Base-by-base conservation (phyloP, 2,329 filamentous ascomycete species). In the Arthrobotrys musiformis region DNA sequence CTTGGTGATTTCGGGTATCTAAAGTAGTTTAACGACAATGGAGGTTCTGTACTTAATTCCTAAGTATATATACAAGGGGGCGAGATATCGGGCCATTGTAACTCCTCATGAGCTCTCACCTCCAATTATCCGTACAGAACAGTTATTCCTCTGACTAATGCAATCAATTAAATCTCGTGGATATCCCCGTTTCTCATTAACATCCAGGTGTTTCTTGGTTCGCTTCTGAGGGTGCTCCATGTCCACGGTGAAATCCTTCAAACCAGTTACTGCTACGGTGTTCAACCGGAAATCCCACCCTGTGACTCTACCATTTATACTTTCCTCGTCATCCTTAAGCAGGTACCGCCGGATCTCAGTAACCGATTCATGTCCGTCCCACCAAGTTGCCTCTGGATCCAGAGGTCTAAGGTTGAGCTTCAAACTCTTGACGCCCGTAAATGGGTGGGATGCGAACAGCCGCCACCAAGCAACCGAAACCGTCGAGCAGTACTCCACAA, bases 81-180 rank as follows among this genome's bases (percentile, higher is more conserved):
- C n/a, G n/a, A n/a, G n/a, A n/a, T n/a, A n/a, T n/a, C n/a, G n/a
- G n/a, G n/a, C n/a, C n/a, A n/a, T n/a, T n/a, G n/a, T n/a, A n/a
- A n/a, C n/a, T n/a, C n/a, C n/a, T n/a, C n/a, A n/a, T n/a, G n/a
- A 9, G 30, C 9, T 33, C 30, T 33, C 4, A 33, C n/a, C n/a
- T n/a, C n/a, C n/a, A 11, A 13, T 42, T 46, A 46, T 46, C 17
- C 4, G 6, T 4, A 50, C 8, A 13, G 46, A 50, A 26, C 46
- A 50, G 22, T 50, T 52, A 6, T 66, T 66, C 28, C 15, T 17
- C 1, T 8, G 30, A 2, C 17, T 30, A 2, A 66, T 56, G 13
- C 62, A 66, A 40, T 42, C 62, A 24, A 33, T 9, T 7, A 66
- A 44, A 33, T 42, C 62, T n/a, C 46, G 5, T 24, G 62, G 62